Evolutionary conservation across 176 grass and related monocot species (phyloP), one percentile per base, ranked within the genome.

Genomic region (Paspalum notatum): DNA sequence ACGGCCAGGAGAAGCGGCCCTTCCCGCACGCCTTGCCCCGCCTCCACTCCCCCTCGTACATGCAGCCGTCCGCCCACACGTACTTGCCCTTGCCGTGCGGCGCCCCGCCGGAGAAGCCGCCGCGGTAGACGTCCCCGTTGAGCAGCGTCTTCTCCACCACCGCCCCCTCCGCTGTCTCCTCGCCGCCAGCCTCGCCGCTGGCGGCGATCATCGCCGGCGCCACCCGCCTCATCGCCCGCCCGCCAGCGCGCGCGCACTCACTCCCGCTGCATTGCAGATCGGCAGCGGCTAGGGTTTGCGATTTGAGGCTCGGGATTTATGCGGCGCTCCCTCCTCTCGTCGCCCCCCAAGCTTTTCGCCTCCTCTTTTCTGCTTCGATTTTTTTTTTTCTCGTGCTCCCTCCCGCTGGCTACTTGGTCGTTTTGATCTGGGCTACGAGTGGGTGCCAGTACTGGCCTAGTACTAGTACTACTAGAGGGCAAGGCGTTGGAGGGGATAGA

Each of bases 31-130:
- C 88, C 84, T 98, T 98, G 9, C 90, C 92, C 16, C 88, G 84
- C n/a, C 84, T 70, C 90, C 90, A 93, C 62, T 99, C 96, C 17
- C 92, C 96, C 67, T 95, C 92, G 68, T 95, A 93, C 96, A 93
- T 93, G 88, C 95, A 93, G 79, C 92, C 95, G 59, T 95, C 95
- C 15, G 86, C 71, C 87, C 95, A 92, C 37, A 93, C 59, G 79
- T 98, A 98, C 88, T 98, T 98, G 51, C 95, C 95, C 79, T 83
- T 76, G 6, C 92, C 95, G 25, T 95, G 95, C 42, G 95, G 90
- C 17, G 92, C 75, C 12, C 84, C 86, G 1, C 78, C 88, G 0
- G 65, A 80, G 83, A 95, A 91, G 1, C 83, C 85, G 6, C 92
- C 95, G 15, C 70, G 44, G 81, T 98, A 98, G 3, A 95, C 78